These are phyloP conservation scores for Asparagopsis taxiformis DNA, from an alignment of 31 red algal species.

Conservation along the genomic window DNA sequence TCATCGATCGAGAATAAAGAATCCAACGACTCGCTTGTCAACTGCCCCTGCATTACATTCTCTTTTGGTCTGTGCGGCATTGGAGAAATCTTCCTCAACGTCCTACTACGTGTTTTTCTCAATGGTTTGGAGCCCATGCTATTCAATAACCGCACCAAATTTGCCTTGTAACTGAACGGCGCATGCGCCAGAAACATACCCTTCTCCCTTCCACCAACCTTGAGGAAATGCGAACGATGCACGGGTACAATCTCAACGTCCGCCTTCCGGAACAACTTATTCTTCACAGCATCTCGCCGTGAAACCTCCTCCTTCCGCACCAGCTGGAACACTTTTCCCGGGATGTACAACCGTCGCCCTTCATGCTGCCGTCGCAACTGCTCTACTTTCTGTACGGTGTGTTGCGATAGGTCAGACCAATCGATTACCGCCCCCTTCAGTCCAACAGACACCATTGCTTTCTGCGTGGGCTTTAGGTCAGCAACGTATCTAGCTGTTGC, in stretches of 20 bases:
- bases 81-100: slow-evolving; percentile 23
- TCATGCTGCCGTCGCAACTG: slow-evolving; percentile 54
- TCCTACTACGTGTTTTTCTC: slow-evolving; percentile 13
- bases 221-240: slow-evolving; percentile 35
- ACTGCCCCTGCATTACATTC: background rate
- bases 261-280: slow-evolving; percentile 21
- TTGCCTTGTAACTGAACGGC: slow-evolving; percentile 63
- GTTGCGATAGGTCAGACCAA: slow-evolving; percentile 44
- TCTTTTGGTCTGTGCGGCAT: slow-evolving; percentile 4
- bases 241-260: slow-evolving; percentile 57
- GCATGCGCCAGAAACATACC: slow-evolving; percentile 74
- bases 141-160: slow-evolving; percentile 40
- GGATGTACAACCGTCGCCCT: slow-evolving; percentile 48
- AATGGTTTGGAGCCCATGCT: slow-evolving; percentile 21
- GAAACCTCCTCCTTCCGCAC: slow-evolving; percentile 39
- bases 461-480: slow-evolving; percentile 27
- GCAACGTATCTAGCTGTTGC: slow-evolving; percentile 60
- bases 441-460: slow-evolving; percentile 49
- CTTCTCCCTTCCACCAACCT: slow-evolving; percentile 38
- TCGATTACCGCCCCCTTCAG: slow-evolving; percentile 37
- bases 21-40: background rate
- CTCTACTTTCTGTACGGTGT: slow-evolving; percentile 7
- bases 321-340: slow-evolving; percentile 65
- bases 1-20: background rate
- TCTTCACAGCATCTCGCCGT: slow-evolving; percentile 3